Percentiles rank a stretch among this genome's conserved stretches.
phyloP scores from a whole-genome alignment of 495 filamentous ascomycete genomes.

The Neurospora sp. region DNA sequence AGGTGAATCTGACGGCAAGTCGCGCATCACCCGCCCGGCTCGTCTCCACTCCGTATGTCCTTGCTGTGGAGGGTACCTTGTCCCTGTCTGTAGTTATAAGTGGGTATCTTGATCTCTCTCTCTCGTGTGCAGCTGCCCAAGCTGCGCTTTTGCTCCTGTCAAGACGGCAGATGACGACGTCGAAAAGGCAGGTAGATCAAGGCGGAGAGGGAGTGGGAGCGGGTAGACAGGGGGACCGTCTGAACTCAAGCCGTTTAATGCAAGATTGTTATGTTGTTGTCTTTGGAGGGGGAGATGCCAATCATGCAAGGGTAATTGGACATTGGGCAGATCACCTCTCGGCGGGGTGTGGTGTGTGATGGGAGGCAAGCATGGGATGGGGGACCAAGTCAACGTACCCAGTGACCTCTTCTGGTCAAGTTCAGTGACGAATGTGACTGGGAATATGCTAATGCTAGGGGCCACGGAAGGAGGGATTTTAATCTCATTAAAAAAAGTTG shows the following conservation, averaged over 20 bases:
- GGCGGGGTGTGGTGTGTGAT: constrained; percentile 12
- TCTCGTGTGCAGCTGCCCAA: neutral
- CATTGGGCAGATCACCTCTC: constrained; percentile 5
- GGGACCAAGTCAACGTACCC: neutral
- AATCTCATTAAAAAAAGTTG: neutral
- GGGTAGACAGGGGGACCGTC: constrained; percentile 8
- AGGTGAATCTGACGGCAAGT: constrained; percentile 5
- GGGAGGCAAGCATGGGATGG: constrained; percentile 12
- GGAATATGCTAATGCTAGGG: neutral
- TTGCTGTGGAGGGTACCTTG: neutral
- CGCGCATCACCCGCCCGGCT: constrained; percentile 4
- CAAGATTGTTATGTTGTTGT: constrained; percentile 13
- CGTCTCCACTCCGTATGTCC: constrained; percentile 1
- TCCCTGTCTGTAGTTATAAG: neutral
- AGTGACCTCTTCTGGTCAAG: neutral
- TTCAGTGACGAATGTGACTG: neutral
- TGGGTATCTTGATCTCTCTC: neutral
- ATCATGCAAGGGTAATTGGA: constrained; percentile 26
- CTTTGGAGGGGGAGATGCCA: constrained; percentile 14
- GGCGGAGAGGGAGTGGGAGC: constrained; percentile 3
- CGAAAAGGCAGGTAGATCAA: neutral
- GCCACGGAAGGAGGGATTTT: neutral
- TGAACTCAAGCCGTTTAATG: constrained; percentile 19
- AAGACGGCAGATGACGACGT: constrained; percentile 7
- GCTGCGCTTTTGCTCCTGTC: constrained; percentile 7